A percentile compares a stretch with the other conserved stretches of the same genome.
These are phyloP conservation scores for Spongispora temasekensis DNA, from an alignment of 1,284 basidiomycete genomes.

Conservation along the genomic window DNA sequence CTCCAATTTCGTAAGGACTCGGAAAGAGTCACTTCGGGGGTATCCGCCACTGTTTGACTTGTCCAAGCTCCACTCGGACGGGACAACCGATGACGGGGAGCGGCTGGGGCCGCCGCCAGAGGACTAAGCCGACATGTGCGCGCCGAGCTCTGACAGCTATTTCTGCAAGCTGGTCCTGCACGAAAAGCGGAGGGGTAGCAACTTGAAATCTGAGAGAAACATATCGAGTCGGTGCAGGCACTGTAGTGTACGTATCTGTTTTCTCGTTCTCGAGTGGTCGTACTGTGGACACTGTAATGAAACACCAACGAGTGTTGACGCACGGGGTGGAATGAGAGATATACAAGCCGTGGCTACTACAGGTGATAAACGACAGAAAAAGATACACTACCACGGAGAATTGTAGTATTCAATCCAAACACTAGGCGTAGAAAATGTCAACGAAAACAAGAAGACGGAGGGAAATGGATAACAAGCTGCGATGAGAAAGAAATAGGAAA, in stretches of 20 bases:
- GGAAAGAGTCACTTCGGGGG: slow-evolving; percentile 31
- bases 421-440: background rate
- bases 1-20: slow-evolving; percentile 27
- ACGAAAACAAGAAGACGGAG: background rate
- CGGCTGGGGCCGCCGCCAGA: slow-evolving; percentile 17
- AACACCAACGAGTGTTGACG: background rate
- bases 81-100: slow-evolving; percentile 24
- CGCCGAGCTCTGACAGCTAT: background rate
- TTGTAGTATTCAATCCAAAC: slow-evolving; percentile 13
- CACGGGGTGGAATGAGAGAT: slow-evolving; percentile 3
- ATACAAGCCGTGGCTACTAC: slow-evolving; percentile 3
- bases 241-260: too few relatives aligned
- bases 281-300: background rate
- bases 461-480: too few relatives aligned
- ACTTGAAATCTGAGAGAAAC: background rate
- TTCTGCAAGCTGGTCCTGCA: background rate
- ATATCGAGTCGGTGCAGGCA: too few relatives aligned
- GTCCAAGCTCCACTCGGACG: slow-evolving; percentile 18
- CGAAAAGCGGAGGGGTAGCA: background rate
- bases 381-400: slow-evolving; percentile 22
- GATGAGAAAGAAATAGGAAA: background rate
- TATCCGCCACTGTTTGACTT: slow-evolving; percentile 33
- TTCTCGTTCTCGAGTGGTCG: background rate
- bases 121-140: background rate
- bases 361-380: slow-evolving; percentile 6